Conservation (phyloP, 495 filamentous ascomycete species). For the Ascodesmis nigricans region DNA sequence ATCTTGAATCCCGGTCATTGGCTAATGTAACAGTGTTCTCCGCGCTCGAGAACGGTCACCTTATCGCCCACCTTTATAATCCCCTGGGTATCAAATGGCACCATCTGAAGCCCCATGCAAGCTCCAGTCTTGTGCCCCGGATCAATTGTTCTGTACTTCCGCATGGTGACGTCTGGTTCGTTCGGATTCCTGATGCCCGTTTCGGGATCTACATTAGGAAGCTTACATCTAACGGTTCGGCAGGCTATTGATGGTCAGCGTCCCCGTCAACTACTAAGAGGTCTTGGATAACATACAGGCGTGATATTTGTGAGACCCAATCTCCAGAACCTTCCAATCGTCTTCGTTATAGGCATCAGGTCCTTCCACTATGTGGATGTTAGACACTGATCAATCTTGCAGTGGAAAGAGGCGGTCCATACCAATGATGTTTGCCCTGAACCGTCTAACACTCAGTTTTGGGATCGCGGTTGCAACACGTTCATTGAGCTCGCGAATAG, state of each 20-base stretch:
- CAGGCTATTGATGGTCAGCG: slow-evolving; percentile 10
- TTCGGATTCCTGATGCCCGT: slow-evolving; percentile 45
- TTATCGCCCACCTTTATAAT: slow-evolving; percentile 37
- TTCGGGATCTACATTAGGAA: slow-evolving; percentile 63
- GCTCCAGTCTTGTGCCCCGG: slow-evolving; percentile 43
- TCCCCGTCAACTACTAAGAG: no score
- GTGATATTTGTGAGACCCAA: slow-evolving; percentile 31
- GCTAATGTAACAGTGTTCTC: slow-evolving; percentile 41
- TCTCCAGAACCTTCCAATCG: slow-evolving; percentile 47
- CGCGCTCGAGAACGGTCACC: slow-evolving; percentile 36
- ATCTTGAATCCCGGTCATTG: no score
- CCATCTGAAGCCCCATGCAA: slow-evolving; percentile 69
- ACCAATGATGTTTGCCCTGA: slow-evolving; percentile 69
- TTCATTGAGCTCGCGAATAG: slow-evolving; percentile 36
- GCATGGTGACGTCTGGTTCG: slow-evolving; percentile 55
- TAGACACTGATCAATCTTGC: slow-evolving; percentile 1
- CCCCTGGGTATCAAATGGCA: slow-evolving; percentile 34
- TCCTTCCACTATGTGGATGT: slow-evolving; percentile 29
- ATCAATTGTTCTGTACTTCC: slow-evolving; percentile 50
- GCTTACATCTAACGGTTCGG: slow-evolving; percentile 37
- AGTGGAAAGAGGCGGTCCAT: slow-evolving; percentile 24
- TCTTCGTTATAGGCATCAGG: slow-evolving; percentile 48
- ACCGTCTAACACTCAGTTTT: slow-evolving; percentile 43
- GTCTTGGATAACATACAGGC: background rate
- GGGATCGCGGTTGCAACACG: slow-evolving; percentile 34